phyloP scores from a whole-genome alignment of 140 eudicot species.

The Senecio squalidus region DNA sequence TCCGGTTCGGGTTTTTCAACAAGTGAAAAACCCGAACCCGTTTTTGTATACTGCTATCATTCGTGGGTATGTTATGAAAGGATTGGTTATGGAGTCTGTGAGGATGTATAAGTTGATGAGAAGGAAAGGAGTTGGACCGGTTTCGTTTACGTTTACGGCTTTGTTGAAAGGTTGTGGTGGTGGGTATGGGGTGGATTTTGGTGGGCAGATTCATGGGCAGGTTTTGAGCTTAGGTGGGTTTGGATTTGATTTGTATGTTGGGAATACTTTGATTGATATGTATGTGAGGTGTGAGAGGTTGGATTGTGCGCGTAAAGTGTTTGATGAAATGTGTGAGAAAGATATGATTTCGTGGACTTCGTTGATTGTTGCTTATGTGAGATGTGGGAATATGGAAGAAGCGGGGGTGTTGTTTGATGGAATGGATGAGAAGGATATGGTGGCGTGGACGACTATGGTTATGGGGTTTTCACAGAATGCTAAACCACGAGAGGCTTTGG shows the following conservation, averaged over 20 bases:
- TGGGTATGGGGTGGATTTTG: constrained; percentile 26
- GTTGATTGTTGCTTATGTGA: constrained; percentile 46
- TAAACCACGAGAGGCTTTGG: constrained; percentile 54
- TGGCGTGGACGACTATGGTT: constrained; percentile 76
- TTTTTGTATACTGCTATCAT: constrained; percentile 61
- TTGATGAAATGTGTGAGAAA: constrained; percentile 38
- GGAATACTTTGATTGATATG: constrained; percentile 12
- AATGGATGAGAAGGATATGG: constrained; percentile 47
- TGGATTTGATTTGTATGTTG: not conserved
- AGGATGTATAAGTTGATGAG: constrained; percentile 44
- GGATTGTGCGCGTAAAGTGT: constrained; percentile 24
- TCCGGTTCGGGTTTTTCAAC: constrained; percentile 34
- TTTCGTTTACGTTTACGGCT: constrained; percentile 57
- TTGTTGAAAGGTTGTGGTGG: constrained; percentile 39
- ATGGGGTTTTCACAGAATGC: constrained; percentile 57
- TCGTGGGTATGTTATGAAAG: constrained; percentile 44
- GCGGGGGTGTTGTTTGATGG: constrained; percentile 42
- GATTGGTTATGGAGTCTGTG: constrained; percentile 28
- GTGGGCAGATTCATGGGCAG: constrained; percentile 17
- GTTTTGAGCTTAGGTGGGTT: constrained; percentile 10
- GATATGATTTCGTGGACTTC: constrained; percentile 28
- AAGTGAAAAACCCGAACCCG: constrained; percentile 44
- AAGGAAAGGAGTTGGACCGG: constrained; percentile 33
- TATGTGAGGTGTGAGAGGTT: not conserved
- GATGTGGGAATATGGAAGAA: constrained; percentile 45